These are phyloP conservation scores for Lichtheimia ramosa DNA, from an alignment of 371 early-diverging fungal species.

Conservation along the genomic window DNA sequence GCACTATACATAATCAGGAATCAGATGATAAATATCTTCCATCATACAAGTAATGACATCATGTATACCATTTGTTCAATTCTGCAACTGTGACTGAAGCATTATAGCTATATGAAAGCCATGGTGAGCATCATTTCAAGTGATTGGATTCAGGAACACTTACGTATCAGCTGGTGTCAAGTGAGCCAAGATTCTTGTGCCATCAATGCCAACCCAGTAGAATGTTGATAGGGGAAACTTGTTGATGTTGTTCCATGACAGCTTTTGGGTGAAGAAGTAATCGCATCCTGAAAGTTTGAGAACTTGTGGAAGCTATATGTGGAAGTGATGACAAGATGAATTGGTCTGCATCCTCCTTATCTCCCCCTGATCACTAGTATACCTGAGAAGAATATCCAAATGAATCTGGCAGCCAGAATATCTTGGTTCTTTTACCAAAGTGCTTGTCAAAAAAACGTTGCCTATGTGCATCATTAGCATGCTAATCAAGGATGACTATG, in stretches of 20 bases:
- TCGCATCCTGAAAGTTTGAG: conserved; percentile 76
- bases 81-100: conserved; percentile 38
- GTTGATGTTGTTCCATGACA: conserved; percentile 98
- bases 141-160: not conserved
- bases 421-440: conserved; percentile 78
- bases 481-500: not conserved
- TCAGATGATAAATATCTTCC: too few relatives aligned
- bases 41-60: not conserved
- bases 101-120: conserved; percentile 26
- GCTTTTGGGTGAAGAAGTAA: conserved; percentile 97
- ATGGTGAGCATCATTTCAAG: not conserved
- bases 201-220: conserved; percentile 79
- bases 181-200: conserved; percentile 75
- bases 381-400: conserved; percentile 69
- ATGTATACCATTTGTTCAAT: conserved; percentile 37
- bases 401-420: conserved; percentile 97
- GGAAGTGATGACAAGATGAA: not conserved
- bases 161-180: conserved; percentile 84
- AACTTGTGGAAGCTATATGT: conserved; percentile 83
- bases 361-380: not conserved
- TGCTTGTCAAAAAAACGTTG: conserved; percentile 85
- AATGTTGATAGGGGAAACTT: conserved; percentile 96
- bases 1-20: conserved; percentile 16
- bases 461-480: conserved; percentile 18
- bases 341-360: not conserved